Evolutionary conservation across 2,329 filamentous ascomycete species (phyloP), one percentile per base, ranked within the genome.

Genomic region (Myriosclerotinia curreyana): DNA sequence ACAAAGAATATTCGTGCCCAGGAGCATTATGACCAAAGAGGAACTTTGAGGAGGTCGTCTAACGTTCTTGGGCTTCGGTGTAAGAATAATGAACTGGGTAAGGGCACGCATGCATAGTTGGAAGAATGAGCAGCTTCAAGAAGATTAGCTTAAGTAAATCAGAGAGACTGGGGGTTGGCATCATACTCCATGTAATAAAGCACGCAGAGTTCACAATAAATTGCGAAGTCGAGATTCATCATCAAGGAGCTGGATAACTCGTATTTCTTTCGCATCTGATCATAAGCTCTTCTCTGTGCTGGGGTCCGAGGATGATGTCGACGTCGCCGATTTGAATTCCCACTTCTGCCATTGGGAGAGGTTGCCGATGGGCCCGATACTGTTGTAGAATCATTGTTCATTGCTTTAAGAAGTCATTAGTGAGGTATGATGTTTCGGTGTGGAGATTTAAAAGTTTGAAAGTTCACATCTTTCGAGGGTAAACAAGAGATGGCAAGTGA

Each of bases 111-210:
- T 75, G 62, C 85, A 73, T 64, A 89, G 80, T 54, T 84, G 84
- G 71, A 87, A 81, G 72, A 88, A 81, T 40, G 86, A 89, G 73
- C 85, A 88, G 72, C 86, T 89, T 68, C 40, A 42, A 42, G 14
- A 40, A n/a, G 22, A 44, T 56, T 40, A 48, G 48, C 28, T 34
- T 31, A 20, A 8, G 60, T 8, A 36, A 25, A 56, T 40, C 22
- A 12, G 17, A 12, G 12, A 31, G 25, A 17, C 3, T n/a, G 14
- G 15, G 40, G 14, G 34, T 20, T 12, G 42, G 50, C 50, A n/a
- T 74, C 82, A 64, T 79, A 89, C 86, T 90, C 87, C 82, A 89
- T 85, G 74, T 89, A 89, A 74, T 90, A 90, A 69, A 89, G 70
- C 51, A 82, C 80, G 71, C 84, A 86, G 64, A 89, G 77, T 77